Conservation (phyloP, 83 land plant genomes). For the Diphasiastrum complanatum region DNA sequence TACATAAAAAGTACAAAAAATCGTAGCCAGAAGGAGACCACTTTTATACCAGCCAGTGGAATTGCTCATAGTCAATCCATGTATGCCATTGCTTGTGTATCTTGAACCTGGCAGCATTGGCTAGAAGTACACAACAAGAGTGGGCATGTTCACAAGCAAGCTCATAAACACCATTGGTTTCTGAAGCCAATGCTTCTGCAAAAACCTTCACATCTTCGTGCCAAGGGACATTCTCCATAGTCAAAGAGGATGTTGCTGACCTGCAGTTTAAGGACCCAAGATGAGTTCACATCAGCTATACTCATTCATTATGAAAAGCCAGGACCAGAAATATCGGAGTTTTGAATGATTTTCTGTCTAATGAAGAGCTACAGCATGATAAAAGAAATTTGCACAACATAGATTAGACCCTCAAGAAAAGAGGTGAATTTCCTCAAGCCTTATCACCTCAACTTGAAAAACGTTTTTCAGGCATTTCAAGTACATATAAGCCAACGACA, state of each 20-base stretch:
- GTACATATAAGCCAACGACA: too few relatives aligned
- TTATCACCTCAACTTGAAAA: too few relatives aligned
- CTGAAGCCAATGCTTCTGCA: slow-evolving; percentile 66
- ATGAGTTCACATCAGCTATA: too few relatives aligned
- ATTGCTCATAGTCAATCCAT: slow-evolving; percentile 94
- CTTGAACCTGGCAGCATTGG: slow-evolving; percentile 64
- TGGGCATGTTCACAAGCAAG: slow-evolving; percentile 96
- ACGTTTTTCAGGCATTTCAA: too few relatives aligned
- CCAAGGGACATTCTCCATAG: slow-evolving; percentile 99
- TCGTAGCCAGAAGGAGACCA: slow-evolving; percentile 10
- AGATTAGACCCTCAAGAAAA: too few relatives aligned
- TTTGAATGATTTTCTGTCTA: too few relatives aligned
- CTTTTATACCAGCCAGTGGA: slow-evolving; percentile 89
- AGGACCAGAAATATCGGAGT: too few relatives aligned
- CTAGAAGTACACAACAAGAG: slow-evolving; percentile 93
- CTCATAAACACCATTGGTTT: slow-evolving; percentile 68
- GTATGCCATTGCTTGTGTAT: slow-evolving; percentile 75
- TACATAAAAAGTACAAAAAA: background rate
- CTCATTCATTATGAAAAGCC: too few relatives aligned
- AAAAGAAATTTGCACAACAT: background rate
- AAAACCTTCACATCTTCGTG: slow-evolving; percentile 89
- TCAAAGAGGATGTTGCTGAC: slow-evolving; percentile 77
- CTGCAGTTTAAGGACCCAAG: slow-evolving; percentile 28
- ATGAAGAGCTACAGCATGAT: too few relatives aligned
- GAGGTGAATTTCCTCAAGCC: too few relatives aligned